Conservation (phyloP, 2,329 filamentous ascomycete species). For the Alternaria ventricosa region DNA sequence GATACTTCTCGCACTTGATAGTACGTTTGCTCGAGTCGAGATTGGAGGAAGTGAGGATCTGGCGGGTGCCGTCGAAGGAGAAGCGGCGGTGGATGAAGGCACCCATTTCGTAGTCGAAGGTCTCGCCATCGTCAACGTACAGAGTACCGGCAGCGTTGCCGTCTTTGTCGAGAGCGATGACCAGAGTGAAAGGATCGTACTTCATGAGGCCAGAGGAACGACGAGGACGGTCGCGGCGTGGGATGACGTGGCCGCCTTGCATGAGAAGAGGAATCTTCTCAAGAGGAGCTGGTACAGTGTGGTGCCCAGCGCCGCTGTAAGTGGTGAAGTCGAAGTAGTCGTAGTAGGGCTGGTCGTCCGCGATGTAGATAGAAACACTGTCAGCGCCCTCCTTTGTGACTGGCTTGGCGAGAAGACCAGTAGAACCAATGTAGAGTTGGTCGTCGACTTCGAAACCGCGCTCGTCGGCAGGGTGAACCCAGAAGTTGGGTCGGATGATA, state of each 20-base stretch:
- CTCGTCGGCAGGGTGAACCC: constrained; percentile 86
- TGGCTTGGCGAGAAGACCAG: constrained; percentile 90
- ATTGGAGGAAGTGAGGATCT: constrained; percentile 70
- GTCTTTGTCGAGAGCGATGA: constrained; percentile 72
- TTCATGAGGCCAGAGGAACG: constrained; percentile 88
- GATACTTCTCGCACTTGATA: constrained; percentile 72
- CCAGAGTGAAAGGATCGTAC: constrained; percentile 92
- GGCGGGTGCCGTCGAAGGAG: constrained; percentile 62
- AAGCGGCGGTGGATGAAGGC: constrained; percentile 90
- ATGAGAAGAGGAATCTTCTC: constrained; percentile 89
- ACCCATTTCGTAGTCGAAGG: constrained; percentile 83
- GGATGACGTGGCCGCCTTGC: constrained; percentile 90
- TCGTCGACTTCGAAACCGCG: constrained; percentile 87
- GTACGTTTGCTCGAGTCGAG: constrained; percentile 55
- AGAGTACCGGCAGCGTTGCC: constrained; percentile 80
- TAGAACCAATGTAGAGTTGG: constrained; percentile 88
- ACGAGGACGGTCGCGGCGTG: constrained; percentile 85
- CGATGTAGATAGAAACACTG: constrained; percentile 81
- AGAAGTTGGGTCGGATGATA: constrained; percentile 91
- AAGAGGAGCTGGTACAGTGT: constrained; percentile 77
- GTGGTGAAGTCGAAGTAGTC: constrained; percentile 91
- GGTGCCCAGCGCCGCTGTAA: constrained; percentile 74
- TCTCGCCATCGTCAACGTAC: constrained; percentile 93
- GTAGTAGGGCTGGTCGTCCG: constrained; percentile 89
- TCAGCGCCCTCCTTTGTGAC: constrained; percentile 78